Evolutionary conservation across 495 filamentous ascomycete genomes (phyloP).

Genomic region (Oidiodendron maius): DNA sequence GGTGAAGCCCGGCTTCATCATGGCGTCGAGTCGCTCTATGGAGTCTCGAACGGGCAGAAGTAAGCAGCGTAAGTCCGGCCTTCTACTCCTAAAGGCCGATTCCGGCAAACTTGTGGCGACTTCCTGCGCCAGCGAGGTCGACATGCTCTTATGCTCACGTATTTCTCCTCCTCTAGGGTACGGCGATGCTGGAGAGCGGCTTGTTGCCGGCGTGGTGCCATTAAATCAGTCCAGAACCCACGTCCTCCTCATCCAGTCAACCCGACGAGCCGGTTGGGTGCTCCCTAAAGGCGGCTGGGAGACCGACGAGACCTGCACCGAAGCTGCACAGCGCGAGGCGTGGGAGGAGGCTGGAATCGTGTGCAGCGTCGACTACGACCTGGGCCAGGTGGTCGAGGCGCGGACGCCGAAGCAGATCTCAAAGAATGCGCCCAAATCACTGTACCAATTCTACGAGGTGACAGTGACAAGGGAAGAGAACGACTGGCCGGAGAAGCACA

Average conservation of each 20-base stretch:
- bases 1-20: constrained; percentile 32
- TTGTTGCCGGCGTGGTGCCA: constrained; percentile 93
- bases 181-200: constrained; percentile 82
- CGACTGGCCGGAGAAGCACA: constrained; percentile 92
- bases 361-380: constrained; percentile 71
- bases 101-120: background rate
- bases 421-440: constrained; percentile 63
- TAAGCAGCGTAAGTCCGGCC: constrained; percentile 67
- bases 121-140: background rate
- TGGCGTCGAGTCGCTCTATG: constrained; percentile 63
- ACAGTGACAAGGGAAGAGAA: constrained; percentile 73
- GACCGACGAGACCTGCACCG: constrained; percentile 68
- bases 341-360: constrained; percentile 97
- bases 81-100: background rate
- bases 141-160: constrained; percentile 3
- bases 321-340: constrained; percentile 67
- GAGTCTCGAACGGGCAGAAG: constrained; percentile 69
- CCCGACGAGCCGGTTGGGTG: constrained; percentile 83
- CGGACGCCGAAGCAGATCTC: constrained; percentile 31
- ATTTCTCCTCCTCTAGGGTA: constrained; percentile 59
- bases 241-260: constrained; percentile 91
- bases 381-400: constrained; percentile 80
- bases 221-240: constrained; percentile 59
- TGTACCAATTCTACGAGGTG: constrained; percentile 87
- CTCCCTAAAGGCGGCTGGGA: constrained; percentile 98